Evolutionary conservation across 1,139 yeast species (phyloP).

Genomic region (Geotrichum aggregatum): DNA sequence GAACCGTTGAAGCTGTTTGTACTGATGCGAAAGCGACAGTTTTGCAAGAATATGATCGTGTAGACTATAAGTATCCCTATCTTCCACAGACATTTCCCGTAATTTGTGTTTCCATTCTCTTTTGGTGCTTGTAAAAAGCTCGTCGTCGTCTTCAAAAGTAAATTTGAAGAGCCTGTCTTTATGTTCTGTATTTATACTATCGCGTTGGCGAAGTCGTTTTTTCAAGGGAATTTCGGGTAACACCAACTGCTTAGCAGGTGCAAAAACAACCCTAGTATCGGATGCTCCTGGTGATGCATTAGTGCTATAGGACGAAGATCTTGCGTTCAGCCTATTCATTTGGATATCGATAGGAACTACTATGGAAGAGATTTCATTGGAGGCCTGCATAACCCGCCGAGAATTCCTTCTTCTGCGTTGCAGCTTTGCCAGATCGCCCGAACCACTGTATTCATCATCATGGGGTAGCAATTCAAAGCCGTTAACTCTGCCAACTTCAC

Average conservation of each 20-base stretch:
- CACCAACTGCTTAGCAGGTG: not conserved
- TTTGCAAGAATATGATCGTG: constrained; percentile 11
- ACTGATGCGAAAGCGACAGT: not conserved
- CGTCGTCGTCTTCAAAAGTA: constrained; percentile 12
- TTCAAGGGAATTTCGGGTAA: constrained; percentile 12
- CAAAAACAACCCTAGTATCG: not conserved
- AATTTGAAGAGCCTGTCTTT: constrained; percentile 7
- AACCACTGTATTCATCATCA: too few species aligned
- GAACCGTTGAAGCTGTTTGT: constrained; percentile 15
- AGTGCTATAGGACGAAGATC: too few species aligned
- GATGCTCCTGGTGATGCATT: too few species aligned
- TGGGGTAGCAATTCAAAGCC: constrained; percentile 15
- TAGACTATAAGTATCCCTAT: constrained; percentile 2
- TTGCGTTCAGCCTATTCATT: too few species aligned
- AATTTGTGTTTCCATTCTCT: constrained; percentile 6
- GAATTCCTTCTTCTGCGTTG: too few species aligned
- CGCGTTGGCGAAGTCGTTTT: constrained; percentile 10
- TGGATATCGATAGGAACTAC: too few species aligned
- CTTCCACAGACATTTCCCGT: not conserved
- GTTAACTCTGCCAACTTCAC: constrained; percentile 37
- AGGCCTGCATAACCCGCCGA: too few species aligned
- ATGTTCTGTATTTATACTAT: not conserved
- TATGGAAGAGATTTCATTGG: too few species aligned
- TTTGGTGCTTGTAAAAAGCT: constrained; percentile 1
- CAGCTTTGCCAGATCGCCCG: too few species aligned